These are phyloP conservation scores for Fusarium sacchari DNA, from an alignment of 2,329 filamentous ascomycete genomes.

Conservation along the genomic window DNA sequence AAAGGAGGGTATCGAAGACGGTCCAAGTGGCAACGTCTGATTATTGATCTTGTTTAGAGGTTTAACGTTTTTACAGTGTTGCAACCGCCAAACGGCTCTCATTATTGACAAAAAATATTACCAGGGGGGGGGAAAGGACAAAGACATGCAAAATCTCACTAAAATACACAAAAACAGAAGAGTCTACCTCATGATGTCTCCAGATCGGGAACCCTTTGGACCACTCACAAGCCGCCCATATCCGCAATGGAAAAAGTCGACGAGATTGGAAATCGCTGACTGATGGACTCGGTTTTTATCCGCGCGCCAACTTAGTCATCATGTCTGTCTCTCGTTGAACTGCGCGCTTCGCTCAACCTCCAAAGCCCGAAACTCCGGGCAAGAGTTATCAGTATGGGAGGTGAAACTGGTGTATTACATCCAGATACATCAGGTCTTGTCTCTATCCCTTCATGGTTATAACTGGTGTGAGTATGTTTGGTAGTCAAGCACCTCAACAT, in stretches of 20 bases:
- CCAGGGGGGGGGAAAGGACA: neutral
- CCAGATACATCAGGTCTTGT: neutral
- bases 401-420: too few species aligned
- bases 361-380: neutral
- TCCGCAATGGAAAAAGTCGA: slow-evolving; percentile 5
- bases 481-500: too few species aligned
- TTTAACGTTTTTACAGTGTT: neutral
- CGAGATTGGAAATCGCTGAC: slow-evolving; percentile 37
- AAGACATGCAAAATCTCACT: neutral
- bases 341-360: neutral
- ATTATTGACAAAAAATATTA: slow-evolving; percentile 10
- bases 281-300: slow-evolving; percentile 23
- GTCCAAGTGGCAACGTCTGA: neutral
- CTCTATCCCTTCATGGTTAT: neutral
- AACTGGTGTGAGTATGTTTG: neutral
- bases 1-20: neutral
- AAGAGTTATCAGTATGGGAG: neutral
- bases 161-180: slow-evolving; percentile 10
- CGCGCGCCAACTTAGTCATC: slow-evolving; percentile 43
- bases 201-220: neutral
- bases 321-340: neutral
- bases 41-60: slow-evolving; percentile 2
- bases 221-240: slow-evolving; percentile 31
- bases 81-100: slow-evolving; percentile 19
- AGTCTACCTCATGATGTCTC: slow-evolving; percentile 27